Conservation (phyloP, 495 filamentous ascomycete genomes). For the Hyaloscypha hepaticicola region DNA sequence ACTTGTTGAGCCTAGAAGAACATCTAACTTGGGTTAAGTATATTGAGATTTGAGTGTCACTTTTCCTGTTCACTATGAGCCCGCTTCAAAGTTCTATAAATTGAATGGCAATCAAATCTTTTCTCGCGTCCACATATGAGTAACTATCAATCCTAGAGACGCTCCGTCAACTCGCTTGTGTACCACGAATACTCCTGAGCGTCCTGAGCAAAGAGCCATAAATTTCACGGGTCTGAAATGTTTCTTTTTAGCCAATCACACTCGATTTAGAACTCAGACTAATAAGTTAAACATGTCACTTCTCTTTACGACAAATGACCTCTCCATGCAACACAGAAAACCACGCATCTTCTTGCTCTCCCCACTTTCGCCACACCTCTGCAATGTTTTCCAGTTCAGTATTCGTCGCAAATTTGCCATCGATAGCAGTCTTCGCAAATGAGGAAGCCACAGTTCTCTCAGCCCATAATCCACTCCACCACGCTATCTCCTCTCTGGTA, state of each 20-base stretch:
- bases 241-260: not conserved
- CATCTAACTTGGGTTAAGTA: no score
- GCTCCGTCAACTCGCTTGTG: no score
- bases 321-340: constrained; percentile 52
- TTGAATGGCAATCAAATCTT: no score
- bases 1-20: no score
- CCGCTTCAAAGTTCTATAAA: no score
- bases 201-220: no score
- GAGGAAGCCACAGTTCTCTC: constrained; percentile 41
- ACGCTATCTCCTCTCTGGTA: constrained; percentile 42
- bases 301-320: constrained; percentile 49
- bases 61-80: no score
- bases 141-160: no score
- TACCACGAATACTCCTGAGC: no score
- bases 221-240: no score
- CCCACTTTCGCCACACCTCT: constrained; percentile 45
- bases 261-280: constrained; percentile 2
- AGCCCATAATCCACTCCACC: constrained; percentile 48
- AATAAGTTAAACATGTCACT: constrained; percentile 14
- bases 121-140: no score
- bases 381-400: constrained; percentile 46
- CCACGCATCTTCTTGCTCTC: constrained; percentile 49
- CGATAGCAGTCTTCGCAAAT: constrained; percentile 41
- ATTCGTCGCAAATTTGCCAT: constrained; percentile 38
- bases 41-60: no score